phyloP scores from a whole-genome alignment of 2,329 filamentous ascomycete genomes.

The Periconia sp. region DNA sequence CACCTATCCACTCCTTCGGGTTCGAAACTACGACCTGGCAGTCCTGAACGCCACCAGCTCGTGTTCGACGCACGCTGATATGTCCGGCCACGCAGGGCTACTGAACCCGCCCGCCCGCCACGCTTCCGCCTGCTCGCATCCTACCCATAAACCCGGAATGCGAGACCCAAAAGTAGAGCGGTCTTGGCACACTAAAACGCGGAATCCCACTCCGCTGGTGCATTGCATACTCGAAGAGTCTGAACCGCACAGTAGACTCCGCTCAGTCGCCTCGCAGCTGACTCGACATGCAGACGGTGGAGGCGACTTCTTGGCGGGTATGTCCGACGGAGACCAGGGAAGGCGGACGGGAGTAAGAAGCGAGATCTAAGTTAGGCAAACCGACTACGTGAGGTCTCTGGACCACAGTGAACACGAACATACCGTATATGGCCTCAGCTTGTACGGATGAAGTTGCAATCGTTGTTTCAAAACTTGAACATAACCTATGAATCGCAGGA shows the following conservation, averaged over 20 bases:
- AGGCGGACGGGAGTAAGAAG: neutral
- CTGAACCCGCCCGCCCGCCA: neutral
- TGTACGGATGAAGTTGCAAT: too few relatives aligned
- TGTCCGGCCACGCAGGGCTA: neutral
- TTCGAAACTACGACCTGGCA: neutral
- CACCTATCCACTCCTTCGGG: neutral
- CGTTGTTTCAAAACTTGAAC: too few relatives aligned
- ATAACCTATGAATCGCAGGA: too few relatives aligned
- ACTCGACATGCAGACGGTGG: too few relatives aligned
- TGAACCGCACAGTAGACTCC: neutral
- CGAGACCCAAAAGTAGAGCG: neutral
- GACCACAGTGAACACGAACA: slow-evolving; percentile 2
- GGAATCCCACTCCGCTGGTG: slow-evolving; percentile 9
- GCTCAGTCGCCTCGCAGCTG: too few relatives aligned
- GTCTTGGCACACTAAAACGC: slow-evolving; percentile 12
- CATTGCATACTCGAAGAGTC: slow-evolving; percentile 8
- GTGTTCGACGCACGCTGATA: slow-evolving; percentile 6
- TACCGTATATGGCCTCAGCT: slow-evolving; percentile 4
- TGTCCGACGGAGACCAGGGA: neutral
- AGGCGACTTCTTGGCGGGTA: too few relatives aligned
- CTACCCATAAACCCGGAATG: neutral
- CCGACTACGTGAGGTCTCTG: neutral
- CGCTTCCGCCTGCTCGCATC: neutral
- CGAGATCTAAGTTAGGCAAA: neutral
- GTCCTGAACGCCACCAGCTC: slow-evolving; percentile 6